Conservation (phyloP, 768 basidiomycete species). For the Rhizopogon salebrosus region DNA sequence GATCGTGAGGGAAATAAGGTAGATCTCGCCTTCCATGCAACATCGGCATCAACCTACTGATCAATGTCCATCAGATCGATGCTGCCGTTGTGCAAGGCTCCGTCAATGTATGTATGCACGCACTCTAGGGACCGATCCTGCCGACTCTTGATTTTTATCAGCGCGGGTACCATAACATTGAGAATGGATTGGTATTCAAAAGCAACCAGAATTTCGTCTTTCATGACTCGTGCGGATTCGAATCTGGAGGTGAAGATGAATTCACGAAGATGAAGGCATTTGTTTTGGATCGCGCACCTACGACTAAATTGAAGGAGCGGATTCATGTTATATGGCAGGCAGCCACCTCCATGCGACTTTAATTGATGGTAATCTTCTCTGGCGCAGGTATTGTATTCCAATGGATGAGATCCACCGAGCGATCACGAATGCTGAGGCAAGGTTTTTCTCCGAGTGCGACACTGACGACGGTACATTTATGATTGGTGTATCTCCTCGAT, state of each 20-base stretch:
- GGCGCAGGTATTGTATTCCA: conserved; percentile 30
- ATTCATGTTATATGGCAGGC: conserved; percentile 34
- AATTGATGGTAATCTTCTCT: background rate
- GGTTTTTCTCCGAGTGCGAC: conserved; percentile 24
- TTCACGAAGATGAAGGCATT: conserved; percentile 25
- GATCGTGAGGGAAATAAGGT: conserved; percentile 14
- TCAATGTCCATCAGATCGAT: background rate
- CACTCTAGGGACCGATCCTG: conserved; percentile 3
- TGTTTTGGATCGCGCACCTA: conserved; percentile 17
- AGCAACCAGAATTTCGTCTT: conserved; percentile 29
- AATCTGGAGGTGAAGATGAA: conserved; percentile 27
- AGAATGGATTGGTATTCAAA: conserved; percentile 21
- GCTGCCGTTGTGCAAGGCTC: background rate
- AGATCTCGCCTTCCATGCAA: too few species aligned
- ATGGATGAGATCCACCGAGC: conserved; percentile 19
- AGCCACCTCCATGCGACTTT: background rate
- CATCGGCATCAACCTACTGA: too few species aligned
- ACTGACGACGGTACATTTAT: conserved; percentile 5
- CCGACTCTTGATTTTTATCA: conserved; percentile 19
- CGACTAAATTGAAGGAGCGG: conserved; percentile 20
- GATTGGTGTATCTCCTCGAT: too few species aligned
- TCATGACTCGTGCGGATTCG: conserved; percentile 37
- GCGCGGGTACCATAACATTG: conserved; percentile 23
- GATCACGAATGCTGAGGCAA: conserved; percentile 22
- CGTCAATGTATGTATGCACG: background rate